Percentiles rank a stretch among this genome's conserved stretches.
These are phyloP conservation scores for Musa schizocarpa DNA, from an alignment of 176 grass and related monocot species.

Conservation along the genomic window DNA sequence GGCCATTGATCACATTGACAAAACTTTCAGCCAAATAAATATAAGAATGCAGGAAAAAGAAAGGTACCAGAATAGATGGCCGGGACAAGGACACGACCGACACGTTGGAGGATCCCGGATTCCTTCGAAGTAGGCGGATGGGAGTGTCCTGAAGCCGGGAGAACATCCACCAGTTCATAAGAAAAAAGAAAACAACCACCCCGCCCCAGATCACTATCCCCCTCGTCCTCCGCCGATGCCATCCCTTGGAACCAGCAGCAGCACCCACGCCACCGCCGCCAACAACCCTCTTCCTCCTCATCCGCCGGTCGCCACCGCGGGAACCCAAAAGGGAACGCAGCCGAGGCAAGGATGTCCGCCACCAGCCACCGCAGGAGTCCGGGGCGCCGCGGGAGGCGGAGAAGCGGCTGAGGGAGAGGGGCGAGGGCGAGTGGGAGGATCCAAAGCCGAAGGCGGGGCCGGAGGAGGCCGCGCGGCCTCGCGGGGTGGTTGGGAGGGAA, in stretches of 20 bases:
- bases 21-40: neutral
- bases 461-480: conserved; percentile 18
- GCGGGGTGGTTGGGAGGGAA: conserved; percentile 6
- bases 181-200: conserved; percentile 80
- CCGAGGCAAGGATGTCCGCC: conserved; percentile 11
- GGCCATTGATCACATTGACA: neutral
- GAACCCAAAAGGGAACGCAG: neutral
- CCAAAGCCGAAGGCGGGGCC: conserved; percentile 9
- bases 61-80: conserved; percentile 13
- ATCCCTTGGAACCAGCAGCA: conserved; percentile 18
- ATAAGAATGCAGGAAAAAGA: neutral
- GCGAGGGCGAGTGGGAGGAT: conserved; percentile 7
- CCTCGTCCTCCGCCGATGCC: conserved; percentile 35
- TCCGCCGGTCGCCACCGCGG: neutral
- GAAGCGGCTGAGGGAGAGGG: conserved; percentile 20
- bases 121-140: conserved; percentile 14
- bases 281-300: neutral
- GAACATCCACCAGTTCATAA: conserved; percentile 99
- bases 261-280: conserved; percentile 3
- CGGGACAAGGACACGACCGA: neutral
- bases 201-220: conserved; percentile 49
- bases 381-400: neutral
- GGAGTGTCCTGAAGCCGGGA: conserved; percentile 82
- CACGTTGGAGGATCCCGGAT: conserved; percentile 18
- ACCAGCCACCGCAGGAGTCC: conserved; percentile 1